These are phyloP conservation scores for Lipomyces starkeyi DNA, from an alignment of 805 yeast species.

Conservation along the genomic window DNA sequence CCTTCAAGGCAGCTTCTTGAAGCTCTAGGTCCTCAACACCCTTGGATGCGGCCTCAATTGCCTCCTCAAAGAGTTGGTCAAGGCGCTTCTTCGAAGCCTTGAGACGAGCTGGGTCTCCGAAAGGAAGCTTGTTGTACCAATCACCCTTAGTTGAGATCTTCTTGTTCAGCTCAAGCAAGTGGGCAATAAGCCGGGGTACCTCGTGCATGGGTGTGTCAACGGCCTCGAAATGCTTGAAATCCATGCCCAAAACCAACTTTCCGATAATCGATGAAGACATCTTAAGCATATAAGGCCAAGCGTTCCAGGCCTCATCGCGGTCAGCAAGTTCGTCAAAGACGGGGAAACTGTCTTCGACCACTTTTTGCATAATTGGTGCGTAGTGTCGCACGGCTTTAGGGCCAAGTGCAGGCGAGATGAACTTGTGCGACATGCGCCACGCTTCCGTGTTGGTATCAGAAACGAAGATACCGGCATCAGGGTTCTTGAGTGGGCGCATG, in stretches of 20 bases:
- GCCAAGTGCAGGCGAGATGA: neutral
- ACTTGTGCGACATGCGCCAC: neutral
- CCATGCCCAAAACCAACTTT: neutral
- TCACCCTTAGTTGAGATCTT: neutral
- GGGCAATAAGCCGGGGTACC: neutral
- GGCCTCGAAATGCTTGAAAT: neutral
- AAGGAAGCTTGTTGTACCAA: neutral
- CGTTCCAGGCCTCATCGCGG: neutral
- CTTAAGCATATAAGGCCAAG: neutral
- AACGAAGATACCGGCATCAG: neutral
- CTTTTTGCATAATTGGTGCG: neutral
- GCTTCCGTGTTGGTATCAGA: neutral
- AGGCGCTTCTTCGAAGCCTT: neutral
- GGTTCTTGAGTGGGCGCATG: neutral
- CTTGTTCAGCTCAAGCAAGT: neutral
- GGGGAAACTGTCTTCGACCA: neutral
- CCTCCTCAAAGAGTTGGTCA: neutral
- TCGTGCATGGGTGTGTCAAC: neutral
- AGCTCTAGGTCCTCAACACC: neutral
- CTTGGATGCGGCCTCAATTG: neutral
- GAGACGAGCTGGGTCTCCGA: neutral
- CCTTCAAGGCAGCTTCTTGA: neutral
- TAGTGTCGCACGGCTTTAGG: neutral
- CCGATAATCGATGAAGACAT: neutral
- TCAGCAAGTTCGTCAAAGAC: neutral